phyloP scores from a whole-genome alignment of 2,329 filamentous ascomycete genomes.

The Coniella lustricola region DNA sequence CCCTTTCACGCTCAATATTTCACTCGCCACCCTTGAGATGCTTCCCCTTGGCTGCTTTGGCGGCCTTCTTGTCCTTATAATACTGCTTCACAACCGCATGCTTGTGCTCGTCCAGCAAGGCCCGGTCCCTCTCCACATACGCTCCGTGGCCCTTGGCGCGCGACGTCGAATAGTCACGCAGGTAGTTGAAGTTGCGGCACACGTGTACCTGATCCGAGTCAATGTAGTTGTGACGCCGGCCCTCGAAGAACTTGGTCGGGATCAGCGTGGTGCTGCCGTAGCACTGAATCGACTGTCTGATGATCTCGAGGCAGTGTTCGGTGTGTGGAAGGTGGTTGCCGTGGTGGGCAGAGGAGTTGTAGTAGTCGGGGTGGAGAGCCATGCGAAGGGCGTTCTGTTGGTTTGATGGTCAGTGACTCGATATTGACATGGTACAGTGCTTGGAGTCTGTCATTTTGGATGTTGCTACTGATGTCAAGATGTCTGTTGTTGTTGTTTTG shows the following conservation, averaged over 20 bases:
- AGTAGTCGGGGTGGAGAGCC: neutral
- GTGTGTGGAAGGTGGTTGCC: constrained; percentile 3
- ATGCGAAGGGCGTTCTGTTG: constrained; percentile 2
- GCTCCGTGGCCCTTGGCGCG: constrained; percentile 10
- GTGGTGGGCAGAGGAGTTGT: neutral
- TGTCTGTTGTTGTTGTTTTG: no score
- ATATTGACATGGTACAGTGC: no score
- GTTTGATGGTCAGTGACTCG: neutral
- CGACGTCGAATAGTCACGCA: constrained; percentile 15
- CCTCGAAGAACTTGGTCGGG: constrained; percentile 11
- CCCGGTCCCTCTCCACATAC: neutral
- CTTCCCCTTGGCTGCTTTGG: neutral
- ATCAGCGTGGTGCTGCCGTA: constrained; percentile 15
- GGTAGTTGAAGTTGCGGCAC: constrained; percentile 10
- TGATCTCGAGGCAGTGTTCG: constrained; percentile 13
- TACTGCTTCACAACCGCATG: constrained; percentile 2
- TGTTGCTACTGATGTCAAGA: no score
- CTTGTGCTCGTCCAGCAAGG: constrained; percentile 4
- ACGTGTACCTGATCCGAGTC: constrained; percentile 13
- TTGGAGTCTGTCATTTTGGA: no score
- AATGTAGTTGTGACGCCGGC: constrained; percentile 10
- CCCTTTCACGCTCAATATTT: neutral
- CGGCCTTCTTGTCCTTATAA: constrained; percentile 1
- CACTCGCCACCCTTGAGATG: neutral
- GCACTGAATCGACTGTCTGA: constrained; percentile 14